Evolutionary conservation across 768 basidiomycete genomes (phyloP).

Genomic region (Calocybe indica): DNA sequence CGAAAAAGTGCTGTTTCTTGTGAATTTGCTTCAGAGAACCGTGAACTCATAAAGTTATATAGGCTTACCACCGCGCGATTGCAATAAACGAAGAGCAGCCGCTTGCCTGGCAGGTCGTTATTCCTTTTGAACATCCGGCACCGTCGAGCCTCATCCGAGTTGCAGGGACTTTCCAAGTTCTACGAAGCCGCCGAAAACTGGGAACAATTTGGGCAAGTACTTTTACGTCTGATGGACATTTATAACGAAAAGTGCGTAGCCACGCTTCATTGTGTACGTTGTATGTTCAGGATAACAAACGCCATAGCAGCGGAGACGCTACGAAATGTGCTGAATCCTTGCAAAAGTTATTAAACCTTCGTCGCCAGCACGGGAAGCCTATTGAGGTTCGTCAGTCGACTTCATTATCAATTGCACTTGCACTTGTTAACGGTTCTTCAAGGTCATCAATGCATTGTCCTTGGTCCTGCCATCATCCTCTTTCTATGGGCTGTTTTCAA

Average conservation of each 20-base stretch:
- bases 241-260: slow-evolving; percentile 51
- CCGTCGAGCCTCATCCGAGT: slow-evolving; percentile 1
- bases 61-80: slow-evolving; percentile 81
- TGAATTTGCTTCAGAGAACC: too few species aligned
- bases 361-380: slow-evolving; percentile 49
- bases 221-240: slow-evolving; percentile 52
- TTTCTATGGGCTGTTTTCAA: slow-evolving; percentile 53
- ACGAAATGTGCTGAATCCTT: slow-evolving; percentile 76
- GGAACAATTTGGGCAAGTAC: slow-evolving; percentile 47
- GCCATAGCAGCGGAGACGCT: slow-evolving; percentile 53
- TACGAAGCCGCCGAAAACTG: slow-evolving; percentile 62
- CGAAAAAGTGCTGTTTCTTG: slow-evolving; percentile 66
- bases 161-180: slow-evolving; percentile 64
- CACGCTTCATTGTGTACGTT: background rate
- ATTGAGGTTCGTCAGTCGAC: slow-evolving; percentile 23
- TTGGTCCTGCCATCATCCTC: slow-evolving; percentile 73
- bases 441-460: slow-evolving; percentile 66
- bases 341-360: slow-evolving; percentile 68
- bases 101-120: slow-evolving; percentile 79
- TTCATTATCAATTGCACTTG: background rate
- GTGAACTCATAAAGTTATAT: background rate
- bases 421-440: slow-evolving; percentile 2
- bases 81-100: slow-evolving; percentile 58
- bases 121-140: slow-evolving; percentile 9
- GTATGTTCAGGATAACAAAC: background rate